phyloP scores from a whole-genome alignment of 169 alveolate genomes.

The Plasmodium inui region DNA sequence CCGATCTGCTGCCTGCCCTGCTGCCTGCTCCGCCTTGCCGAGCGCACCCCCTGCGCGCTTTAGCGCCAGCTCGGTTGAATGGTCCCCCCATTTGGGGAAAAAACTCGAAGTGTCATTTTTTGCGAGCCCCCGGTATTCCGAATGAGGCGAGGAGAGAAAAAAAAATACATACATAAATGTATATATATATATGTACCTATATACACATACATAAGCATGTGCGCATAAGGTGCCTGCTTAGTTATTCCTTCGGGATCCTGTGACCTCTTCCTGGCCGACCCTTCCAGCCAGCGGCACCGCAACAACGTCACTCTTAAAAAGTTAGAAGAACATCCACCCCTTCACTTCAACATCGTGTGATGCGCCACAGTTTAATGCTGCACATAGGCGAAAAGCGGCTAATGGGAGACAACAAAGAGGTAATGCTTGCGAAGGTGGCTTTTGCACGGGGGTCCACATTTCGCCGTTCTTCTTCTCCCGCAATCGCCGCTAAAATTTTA shows the following conservation, averaged over 20 bases:
- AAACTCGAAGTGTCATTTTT: background rate
- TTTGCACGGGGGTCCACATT: background rate
- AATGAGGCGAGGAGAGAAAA: background rate
- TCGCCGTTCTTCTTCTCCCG: background rate
- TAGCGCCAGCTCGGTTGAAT: background rate
- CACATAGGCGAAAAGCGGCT: background rate
- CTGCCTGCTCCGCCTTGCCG: no score
- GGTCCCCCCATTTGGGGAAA: background rate
- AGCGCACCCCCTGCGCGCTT: background rate
- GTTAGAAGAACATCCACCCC: background rate
- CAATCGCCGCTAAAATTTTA: background rate
- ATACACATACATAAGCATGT: background rate
- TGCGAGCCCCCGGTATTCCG: background rate
- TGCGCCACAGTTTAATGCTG: background rate
- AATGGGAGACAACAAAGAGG: background rate
- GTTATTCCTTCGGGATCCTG: background rate
- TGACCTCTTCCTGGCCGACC: background rate
- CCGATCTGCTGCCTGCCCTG: no score
- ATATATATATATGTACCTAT: background rate
- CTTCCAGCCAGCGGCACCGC: background rate
- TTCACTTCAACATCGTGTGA: background rate
- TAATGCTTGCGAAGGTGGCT: background rate
- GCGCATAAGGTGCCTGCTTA: background rate
- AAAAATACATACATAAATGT: background rate
- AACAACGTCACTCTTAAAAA: background rate